Percentiles rank a stretch among this genome's conserved stretches.
Evolutionary conservation across 495 filamentous ascomycete genomes (phyloP).

Genomic region (Penicillium turbatum): DNA sequence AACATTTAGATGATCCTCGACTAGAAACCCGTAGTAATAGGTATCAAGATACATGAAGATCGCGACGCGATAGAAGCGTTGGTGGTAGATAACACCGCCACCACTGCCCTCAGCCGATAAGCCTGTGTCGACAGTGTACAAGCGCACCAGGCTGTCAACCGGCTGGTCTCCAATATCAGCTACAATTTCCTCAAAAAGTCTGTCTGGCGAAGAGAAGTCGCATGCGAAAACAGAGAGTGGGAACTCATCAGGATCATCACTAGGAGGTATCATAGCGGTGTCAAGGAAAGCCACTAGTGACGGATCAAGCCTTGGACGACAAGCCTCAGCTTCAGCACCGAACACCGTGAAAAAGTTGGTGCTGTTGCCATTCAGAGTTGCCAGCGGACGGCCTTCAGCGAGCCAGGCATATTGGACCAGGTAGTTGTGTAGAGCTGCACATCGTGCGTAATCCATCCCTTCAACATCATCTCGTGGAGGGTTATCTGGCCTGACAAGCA

Average conservation of each 20-base stretch:
- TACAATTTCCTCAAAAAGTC: slow-evolving; percentile 6
- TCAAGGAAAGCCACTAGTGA: slow-evolving; percentile 15
- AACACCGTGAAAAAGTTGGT: slow-evolving; percentile 15
- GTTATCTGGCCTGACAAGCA: slow-evolving; percentile 19
- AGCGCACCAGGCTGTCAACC: slow-evolving; percentile 13
- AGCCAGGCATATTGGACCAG: slow-evolving; percentile 17
- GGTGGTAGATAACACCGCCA: slow-evolving; percentile 15
- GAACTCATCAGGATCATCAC: slow-evolving; percentile 9
- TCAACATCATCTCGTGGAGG: slow-evolving; percentile 18
- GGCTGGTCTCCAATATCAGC: slow-evolving; percentile 11
- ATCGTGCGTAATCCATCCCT: slow-evolving; percentile 15
- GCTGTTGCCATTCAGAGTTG: slow-evolving; percentile 12
- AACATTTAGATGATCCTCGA: slow-evolving; percentile 13
- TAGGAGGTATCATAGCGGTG: slow-evolving; percentile 6
- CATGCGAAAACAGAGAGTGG: slow-evolving; percentile 12
- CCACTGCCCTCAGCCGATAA: slow-evolving; percentile 4
- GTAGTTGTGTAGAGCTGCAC: slow-evolving; percentile 17
- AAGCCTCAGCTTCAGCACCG: slow-evolving; percentile 11
- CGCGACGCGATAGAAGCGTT: slow-evolving; percentile 9
- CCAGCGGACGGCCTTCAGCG: slow-evolving; percentile 14
- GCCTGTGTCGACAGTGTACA: not conserved
- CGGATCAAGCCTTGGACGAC: slow-evolving; percentile 13
- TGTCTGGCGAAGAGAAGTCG: not conserved
- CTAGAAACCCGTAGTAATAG: slow-evolving; percentile 11
- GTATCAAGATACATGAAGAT: slow-evolving; percentile 13